Evolutionary conservation across 306 rosid species (phyloP).

Genomic region (Fagus sylvatica): DNA sequence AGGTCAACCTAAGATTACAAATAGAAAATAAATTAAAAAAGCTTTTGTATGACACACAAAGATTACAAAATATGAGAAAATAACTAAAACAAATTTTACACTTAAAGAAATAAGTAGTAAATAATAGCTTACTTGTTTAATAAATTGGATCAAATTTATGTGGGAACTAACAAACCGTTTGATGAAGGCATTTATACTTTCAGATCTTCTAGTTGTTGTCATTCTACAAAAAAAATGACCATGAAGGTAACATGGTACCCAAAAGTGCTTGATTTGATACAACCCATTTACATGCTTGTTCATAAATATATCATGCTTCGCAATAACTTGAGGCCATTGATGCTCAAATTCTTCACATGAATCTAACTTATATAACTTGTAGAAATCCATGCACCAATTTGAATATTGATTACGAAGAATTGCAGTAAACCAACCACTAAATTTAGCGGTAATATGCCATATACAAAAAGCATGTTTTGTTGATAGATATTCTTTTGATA

Average conservation of each 20-base stretch:
- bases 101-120: background rate
- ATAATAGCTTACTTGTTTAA: background rate
- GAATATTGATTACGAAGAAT: background rate
- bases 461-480: background rate
- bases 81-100: background rate
- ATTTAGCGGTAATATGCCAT: background rate
- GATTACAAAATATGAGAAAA: background rate
- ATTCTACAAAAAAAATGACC: constrained; percentile 13
- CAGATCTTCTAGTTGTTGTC: background rate
- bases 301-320: background rate
- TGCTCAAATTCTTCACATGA: constrained; percentile 14
- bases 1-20: no score
- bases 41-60: background rate
- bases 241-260: constrained; percentile 1
- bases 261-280: background rate
- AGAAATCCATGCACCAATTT: no score
- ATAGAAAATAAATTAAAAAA: background rate
- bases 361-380: no score
- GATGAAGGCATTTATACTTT: constrained; percentile 12
- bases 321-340: background rate
- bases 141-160: background rate
- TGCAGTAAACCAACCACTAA: background rate
- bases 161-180: constrained; percentile 10
- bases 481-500: background rate
- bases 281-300: constrained; percentile 7